Base-by-base conservation (phyloP, 805 yeast genomes). In the Helenozyma rhizophorensis region DNA sequence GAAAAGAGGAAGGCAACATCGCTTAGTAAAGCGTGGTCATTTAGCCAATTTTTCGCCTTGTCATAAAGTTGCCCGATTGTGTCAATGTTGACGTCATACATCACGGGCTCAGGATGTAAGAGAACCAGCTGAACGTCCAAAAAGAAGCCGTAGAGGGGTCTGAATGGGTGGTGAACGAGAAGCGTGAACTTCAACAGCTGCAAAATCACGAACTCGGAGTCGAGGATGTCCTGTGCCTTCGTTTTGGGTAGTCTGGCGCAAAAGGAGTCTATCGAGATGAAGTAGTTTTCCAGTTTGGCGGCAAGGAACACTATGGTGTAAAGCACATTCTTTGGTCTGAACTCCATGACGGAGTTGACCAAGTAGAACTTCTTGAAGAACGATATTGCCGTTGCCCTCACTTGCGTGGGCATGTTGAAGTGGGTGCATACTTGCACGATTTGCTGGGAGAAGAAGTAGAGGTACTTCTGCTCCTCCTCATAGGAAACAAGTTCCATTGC, bases 61-160 rank as follows among this genome's bases (percentile, higher is more conserved):
- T 85, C 94, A 56, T 85, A 84, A 27, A 78, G 68, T 28, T 66
- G 65, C 1, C 93, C 90, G 38, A 87, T 60, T 30, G 76, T 71
- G 28, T 73, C 74, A 14, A 65, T 51, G 5, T 51, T 49, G 19
- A 72, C 61, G 37, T 76, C 78, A 12, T 74, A 68, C 70, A 45
- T 58, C 45, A 36, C 40, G n/a, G 65, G 61, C 8, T 47, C 56
- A 1, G 78, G 48, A 75, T 59, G 33, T 65, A 70, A 34, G 58
- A 66, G 48, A 5, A 61, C 62, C 19, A 60, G 70, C 55, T 93
- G 98, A 43, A 89, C 74, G 58, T 93, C 99, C 28, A 90, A 72
- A 58, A 83, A 90, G 54, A 90, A 89, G 14, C 99, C 99, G 56
- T 89, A 93, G n/a, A 93, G 59, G 0, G 97, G 87, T 41, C 82